Conservation (phyloP, 352 stramenopile species). For the Pythium phragmiticola region DNA sequence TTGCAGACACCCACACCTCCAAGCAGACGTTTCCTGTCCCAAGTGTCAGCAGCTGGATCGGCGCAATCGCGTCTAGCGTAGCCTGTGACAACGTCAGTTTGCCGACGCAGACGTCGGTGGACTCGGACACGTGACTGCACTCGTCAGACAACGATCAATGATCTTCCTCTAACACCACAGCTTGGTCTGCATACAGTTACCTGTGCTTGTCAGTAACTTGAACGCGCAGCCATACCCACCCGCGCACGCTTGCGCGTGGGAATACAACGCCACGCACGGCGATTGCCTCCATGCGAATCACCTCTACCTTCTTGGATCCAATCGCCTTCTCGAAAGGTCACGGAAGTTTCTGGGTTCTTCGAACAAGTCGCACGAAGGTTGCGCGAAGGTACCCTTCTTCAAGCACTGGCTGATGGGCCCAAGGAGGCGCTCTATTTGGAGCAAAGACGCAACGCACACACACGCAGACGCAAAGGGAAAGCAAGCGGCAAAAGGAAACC, state of each 20-base stretch:
- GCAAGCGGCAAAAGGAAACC: not conserved
- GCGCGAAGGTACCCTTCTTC: slow-evolving; percentile 22
- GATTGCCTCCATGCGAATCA: slow-evolving; percentile 1
- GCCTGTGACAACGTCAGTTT: not conserved
- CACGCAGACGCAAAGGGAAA: not conserved
- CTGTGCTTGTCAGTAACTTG: not conserved
- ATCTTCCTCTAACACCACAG: not conserved
- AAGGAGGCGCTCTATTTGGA: slow-evolving; percentile 24
- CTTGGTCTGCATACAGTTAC: not conserved
- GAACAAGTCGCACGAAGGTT: slow-evolving; percentile 26
- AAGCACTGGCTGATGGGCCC: slow-evolving; percentile 28
- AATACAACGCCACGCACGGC: slow-evolving; percentile 1
- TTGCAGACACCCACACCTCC: slow-evolving; percentile 7
- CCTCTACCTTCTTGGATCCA: not conserved
- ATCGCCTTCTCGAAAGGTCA: slow-evolving; percentile 22
- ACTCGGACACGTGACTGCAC: not conserved
- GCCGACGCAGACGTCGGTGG: not conserved
- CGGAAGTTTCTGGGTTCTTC: slow-evolving; percentile 8
- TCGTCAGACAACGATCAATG: not conserved
- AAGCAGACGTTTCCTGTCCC: not conserved
- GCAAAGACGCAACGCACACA: slow-evolving; percentile 10
- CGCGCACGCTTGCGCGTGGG: not conserved
- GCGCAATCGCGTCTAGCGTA: not conserved
- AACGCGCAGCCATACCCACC: slow-evolving; percentile 11
- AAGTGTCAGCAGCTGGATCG: not conserved